Evolutionary conservation across 768 basidiomycete genomes (phyloP).

Genomic region (Boletus vermiculosoides): DNA sequence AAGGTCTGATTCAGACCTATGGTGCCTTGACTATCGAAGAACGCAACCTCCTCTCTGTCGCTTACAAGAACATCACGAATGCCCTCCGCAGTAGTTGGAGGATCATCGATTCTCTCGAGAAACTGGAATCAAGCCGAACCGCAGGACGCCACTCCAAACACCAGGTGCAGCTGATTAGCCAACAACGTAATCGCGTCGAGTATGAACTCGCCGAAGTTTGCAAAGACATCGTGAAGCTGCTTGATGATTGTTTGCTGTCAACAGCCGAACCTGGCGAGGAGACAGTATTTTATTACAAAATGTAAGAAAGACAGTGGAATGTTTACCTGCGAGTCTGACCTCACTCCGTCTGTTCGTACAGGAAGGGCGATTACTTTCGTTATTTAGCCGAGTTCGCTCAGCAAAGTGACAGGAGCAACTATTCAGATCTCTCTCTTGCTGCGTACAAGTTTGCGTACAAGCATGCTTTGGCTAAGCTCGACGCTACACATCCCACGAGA

Average conservation of each 20-base stretch:
- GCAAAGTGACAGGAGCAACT: slow-evolving; percentile 63
- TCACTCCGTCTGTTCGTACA: slow-evolving; percentile 26
- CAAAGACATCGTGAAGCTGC: slow-evolving; percentile 70
- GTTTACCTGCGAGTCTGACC: slow-evolving; percentile 1
- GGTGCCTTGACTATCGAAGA: slow-evolving; percentile 79
- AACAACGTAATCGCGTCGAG: slow-evolving; percentile 75
- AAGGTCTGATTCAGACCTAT: slow-evolving; percentile 64
- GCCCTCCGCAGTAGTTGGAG: slow-evolving; percentile 83
- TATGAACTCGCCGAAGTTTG: slow-evolving; percentile 73
- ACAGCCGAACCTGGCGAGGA: slow-evolving; percentile 73
- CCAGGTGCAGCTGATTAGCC: slow-evolving; percentile 65
- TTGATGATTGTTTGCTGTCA: slow-evolving; percentile 60
- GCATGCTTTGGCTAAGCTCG: slow-evolving; percentile 73
- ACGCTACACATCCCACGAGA: slow-evolving; percentile 80
- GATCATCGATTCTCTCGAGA: slow-evolving; percentile 72
- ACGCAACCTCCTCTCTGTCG: slow-evolving; percentile 84
- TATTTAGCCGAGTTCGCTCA: slow-evolving; percentile 87
- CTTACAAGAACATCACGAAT: slow-evolving; percentile 89
- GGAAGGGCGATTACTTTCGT: slow-evolving; percentile 90
- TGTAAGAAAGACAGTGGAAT: slow-evolving; percentile 45
- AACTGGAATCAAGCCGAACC: slow-evolving; percentile 45
- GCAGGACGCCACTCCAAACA: slow-evolving; percentile 29
- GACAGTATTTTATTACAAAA: slow-evolving; percentile 88
- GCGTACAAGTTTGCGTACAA: slow-evolving; percentile 86
- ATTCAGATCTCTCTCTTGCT: slow-evolving; percentile 74